Conservation (phyloP, 2,329 filamentous ascomycete species). For the Fusarium buharicum region DNA sequence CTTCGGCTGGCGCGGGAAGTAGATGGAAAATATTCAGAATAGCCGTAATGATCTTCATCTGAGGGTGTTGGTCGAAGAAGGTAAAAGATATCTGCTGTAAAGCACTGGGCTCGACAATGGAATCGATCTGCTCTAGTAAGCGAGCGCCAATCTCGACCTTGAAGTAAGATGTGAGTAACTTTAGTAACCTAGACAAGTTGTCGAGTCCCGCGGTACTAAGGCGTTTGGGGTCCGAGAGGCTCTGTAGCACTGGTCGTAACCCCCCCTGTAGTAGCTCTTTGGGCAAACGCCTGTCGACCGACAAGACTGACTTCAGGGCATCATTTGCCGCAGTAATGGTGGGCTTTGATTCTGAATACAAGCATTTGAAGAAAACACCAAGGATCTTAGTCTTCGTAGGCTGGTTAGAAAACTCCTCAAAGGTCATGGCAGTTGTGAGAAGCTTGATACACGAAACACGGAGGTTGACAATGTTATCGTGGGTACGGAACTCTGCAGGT, state of each 20-base stretch:
- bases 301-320: slow-evolving; percentile 86
- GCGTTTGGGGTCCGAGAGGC: slow-evolving; percentile 91
- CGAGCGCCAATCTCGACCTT: slow-evolving; percentile 97
- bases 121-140: slow-evolving; percentile 92
- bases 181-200: slow-evolving; percentile 87
- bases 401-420: slow-evolving; percentile 87
- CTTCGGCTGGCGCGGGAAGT: slow-evolving; percentile 87
- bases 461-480: slow-evolving; percentile 90
- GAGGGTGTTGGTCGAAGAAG: slow-evolving; percentile 89
- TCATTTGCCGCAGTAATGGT: slow-evolving; percentile 95
- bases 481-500: slow-evolving; percentile 92
- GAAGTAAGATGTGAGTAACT: slow-evolving; percentile 96
- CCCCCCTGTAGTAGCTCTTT: slow-evolving; percentile 96
- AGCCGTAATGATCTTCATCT: slow-evolving; percentile 94
- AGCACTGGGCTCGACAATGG: slow-evolving; percentile 81
- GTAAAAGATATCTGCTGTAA: slow-evolving; percentile 94
- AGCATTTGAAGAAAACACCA: slow-evolving; percentile 95
- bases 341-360: slow-evolving; percentile 91
- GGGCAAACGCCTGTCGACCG: slow-evolving; percentile 88
- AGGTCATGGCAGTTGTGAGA: slow-evolving; percentile 90
- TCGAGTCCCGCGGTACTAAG: slow-evolving; percentile 90
- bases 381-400: slow-evolving; percentile 78
- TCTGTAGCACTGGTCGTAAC: slow-evolving; percentile 93
- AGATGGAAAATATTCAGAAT: slow-evolving; percentile 98
- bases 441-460: slow-evolving; percentile 94